A percentile compares a stretch with the other conserved stretches of the same genome.
Conservation (phyloP, 1,139 yeast genomes). For the Tardiomyces depauwii region DNA sequence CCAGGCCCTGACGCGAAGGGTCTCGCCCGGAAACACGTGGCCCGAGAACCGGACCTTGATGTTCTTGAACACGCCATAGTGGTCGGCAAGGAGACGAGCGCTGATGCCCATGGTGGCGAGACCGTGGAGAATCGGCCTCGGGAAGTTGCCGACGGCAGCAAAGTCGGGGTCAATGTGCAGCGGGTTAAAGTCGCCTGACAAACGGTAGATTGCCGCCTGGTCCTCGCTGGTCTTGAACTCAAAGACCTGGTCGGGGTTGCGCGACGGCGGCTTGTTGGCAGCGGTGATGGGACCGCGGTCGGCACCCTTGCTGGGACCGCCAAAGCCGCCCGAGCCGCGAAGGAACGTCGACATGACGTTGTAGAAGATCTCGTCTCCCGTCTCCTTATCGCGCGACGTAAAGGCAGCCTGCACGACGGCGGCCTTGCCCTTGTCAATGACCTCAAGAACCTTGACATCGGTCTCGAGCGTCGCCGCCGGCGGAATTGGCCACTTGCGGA, state of each 20-base stretch:
- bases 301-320: conserved; percentile 44
- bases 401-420: conserved; percentile 72
- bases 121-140: conserved; percentile 85
- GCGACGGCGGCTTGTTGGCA: conserved; percentile 51
- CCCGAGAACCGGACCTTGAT: conserved; percentile 87
- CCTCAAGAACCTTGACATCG: conserved; percentile 54
- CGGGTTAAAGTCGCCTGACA: conserved; percentile 92
- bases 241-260: conserved; percentile 56
- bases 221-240: conserved; percentile 54
- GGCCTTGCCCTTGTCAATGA: conserved; percentile 81
- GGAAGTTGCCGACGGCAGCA: conserved; percentile 83
- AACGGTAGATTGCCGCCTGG: conserved; percentile 83
- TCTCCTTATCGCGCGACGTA: conserved; percentile 54
- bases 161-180: conserved; percentile 87
- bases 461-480: conserved; percentile 48
- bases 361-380: conserved; percentile 61
- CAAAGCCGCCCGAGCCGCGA: conserved; percentile 58
- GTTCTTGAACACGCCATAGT: conserved; percentile 74
- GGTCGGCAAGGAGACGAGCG: conserved; percentile 64
- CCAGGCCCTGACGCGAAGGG: conserved; percentile 77
- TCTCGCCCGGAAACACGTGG: conserved; percentile 95
- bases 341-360: conserved; percentile 82
- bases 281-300: conserved; percentile 49
- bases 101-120: conserved; percentile 79
- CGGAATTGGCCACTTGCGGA: conserved; percentile 73